These are phyloP conservation scores for Beauveria sp. DNA, from an alignment of 2,329 filamentous ascomycete species.

Conservation along the genomic window DNA sequence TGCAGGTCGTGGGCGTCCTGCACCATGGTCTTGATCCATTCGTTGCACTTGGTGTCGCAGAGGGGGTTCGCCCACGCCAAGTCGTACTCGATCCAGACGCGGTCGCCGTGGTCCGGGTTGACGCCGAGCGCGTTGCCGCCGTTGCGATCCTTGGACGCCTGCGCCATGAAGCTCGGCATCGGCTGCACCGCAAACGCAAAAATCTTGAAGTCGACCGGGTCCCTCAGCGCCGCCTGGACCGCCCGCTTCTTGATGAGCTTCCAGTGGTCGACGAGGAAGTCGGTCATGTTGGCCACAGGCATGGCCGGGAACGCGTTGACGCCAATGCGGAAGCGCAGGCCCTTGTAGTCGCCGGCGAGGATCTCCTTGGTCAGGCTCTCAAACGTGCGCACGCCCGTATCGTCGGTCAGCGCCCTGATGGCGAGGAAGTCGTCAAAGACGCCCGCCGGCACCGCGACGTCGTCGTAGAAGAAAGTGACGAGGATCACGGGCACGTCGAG, in stretches of 20 bases:
- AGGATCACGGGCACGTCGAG: constrained; percentile 10
- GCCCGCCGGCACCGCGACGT: constrained; percentile 39
- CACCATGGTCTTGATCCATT: constrained; percentile 11
- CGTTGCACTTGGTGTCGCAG: constrained; percentile 16
- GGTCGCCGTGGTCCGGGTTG: constrained; percentile 18
- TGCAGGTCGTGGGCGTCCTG: constrained; percentile 14
- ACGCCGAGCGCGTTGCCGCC: constrained; percentile 21
- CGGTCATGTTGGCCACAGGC: constrained; percentile 15
- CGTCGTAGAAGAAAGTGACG: constrained; percentile 48
- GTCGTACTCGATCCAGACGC: constrained; percentile 26
- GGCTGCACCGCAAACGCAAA: constrained; percentile 16
- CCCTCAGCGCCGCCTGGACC: background rate
- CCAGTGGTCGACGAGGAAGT: constrained; percentile 16
- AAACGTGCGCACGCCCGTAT: constrained; percentile 39
- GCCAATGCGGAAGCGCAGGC: constrained; percentile 15
- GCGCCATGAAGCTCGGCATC: constrained; percentile 13
- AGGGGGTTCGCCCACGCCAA: constrained; percentile 18
- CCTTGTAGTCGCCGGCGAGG: constrained; percentile 13
- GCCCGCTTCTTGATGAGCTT: background rate
- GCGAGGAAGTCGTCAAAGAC: constrained; percentile 51
- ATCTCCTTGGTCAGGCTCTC: constrained; percentile 27
- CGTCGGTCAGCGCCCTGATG: constrained; percentile 35
- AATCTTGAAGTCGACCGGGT: constrained; percentile 13
- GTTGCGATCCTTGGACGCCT: constrained; percentile 11
- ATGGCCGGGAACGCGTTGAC: constrained; percentile 19